Evolutionary conservation across 345 rosid genomes (phyloP), one percentile per base, ranked within the genome.

Genomic region (Chamaenerion angustifolium): DNA sequence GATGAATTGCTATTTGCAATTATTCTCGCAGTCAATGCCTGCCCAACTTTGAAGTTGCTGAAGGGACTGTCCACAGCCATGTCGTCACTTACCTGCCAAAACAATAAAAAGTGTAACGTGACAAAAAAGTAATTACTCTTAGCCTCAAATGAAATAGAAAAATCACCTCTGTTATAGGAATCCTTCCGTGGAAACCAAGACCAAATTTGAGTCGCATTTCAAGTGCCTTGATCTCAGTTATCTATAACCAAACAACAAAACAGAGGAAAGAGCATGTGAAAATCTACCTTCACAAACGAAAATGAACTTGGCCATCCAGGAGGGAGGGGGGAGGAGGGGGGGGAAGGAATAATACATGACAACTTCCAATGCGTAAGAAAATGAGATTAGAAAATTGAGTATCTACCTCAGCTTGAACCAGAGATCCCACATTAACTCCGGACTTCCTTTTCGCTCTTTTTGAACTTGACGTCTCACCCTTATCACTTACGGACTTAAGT

Each of bases 151-250:
- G 27, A 18, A 42, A 54, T 31, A 31, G 60, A 16, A 47, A 59
- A 48, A 55, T 72, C 66, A 87, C 98, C 95, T 84, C 98, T 6
- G 96, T 92, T 69, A 87, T 72, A 56, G 84, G 93, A 64, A 87
- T 65, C 62, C 96, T 75, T 58, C 98, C 98, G 9, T 58, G 79
- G 50, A 78, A 76, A 64, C 79, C 83, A 67, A 69, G 69, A 51
- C 93, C 95, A 58, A 92, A 86, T 70, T 92, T 87, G 65, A 84
- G 59, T 67, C 85, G 25, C 25, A 21, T 21, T 67, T 92, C 96
- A 55, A 87, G 69, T 51, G 93, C 75, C 73, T 74, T 92, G 52
- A 80, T 78, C 65, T 84, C 95, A 57, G 95, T 92, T 70, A 92
- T 75, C 96, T 87, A 75, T 13, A 17, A 63, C 60, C 23, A 70